Evolutionary conservation across 305 asterid species (phyloP), one percentile per base, ranked within the genome.

Genomic region (Fraxinus greggii): DNA sequence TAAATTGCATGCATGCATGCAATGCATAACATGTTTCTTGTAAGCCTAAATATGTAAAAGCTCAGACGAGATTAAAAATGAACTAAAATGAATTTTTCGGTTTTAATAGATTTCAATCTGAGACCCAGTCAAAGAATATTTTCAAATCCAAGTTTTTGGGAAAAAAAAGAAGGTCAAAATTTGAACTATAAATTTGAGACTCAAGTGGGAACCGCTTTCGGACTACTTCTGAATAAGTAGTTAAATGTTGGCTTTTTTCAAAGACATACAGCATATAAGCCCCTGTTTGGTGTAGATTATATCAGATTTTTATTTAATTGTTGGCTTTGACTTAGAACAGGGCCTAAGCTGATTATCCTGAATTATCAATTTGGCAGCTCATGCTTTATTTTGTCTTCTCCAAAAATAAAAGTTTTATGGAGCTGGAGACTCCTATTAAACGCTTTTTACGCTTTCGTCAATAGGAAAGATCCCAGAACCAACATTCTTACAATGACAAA

Each of bases 391-490:
- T 63, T 24, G n/a, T 63, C n/a, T 9, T 63, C 29, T 7, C 32
- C 32, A 63, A 24, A 63, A 9, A 63, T 23, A 63, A 9, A 63
- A 63, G 72, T 19, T 63, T 3, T 24, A 63, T 9, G n/a, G 32
- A 63, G 72, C 32, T 23, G 31, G 33, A 63, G 33, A 61, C 31
- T 63, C 72, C 72, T 61, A 61, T 61, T 21, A 61, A 23, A 61
- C 5, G n/a, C 32, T 8, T 9, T 63, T 63, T 7, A 63, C 23
- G 72, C 72, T 63, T 63, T 56, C 1, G 24, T 19, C 29, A 13
- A 12, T n/a, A 19, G 78, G 77, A 79, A 69, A 42, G 61, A n/a
- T 33, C 76, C 36, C 65, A 33, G 21, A 80, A 24, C 36, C 56
- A 65, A 48, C 74, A 74, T 36, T 56, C 73, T 56, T 21, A 7